phyloP scores from a whole-genome alignment of 306 rosid species.

The Ormosia semicastrata region DNA sequence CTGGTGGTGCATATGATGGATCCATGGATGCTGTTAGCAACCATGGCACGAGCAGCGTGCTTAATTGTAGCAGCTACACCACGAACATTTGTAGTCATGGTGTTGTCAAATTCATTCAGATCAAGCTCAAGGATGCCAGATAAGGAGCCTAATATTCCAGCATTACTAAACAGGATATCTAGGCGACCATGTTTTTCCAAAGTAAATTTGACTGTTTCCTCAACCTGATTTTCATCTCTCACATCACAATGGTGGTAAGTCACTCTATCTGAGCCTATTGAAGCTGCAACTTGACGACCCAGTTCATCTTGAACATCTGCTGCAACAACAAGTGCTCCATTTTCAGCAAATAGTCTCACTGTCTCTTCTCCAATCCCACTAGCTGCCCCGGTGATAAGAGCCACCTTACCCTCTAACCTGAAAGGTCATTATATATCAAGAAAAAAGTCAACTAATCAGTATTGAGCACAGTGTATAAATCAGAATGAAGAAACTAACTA shows the following conservation, averaged over 20 bases:
- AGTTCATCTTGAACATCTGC: slow-evolving; percentile 83
- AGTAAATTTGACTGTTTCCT: slow-evolving; percentile 49
- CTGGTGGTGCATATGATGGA: slow-evolving; percentile 86
- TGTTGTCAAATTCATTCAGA: slow-evolving; percentile 55
- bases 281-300: slow-evolving; percentile 50
- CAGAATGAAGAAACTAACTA: neutral
- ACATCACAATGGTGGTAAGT: slow-evolving; percentile 81
- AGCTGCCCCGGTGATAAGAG: slow-evolving; percentile 77
- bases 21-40: slow-evolving; percentile 44
- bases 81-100: slow-evolving; percentile 64
- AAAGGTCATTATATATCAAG: neutral
- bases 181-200: slow-evolving; percentile 64
- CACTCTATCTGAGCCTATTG: slow-evolving; percentile 50
- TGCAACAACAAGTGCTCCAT: slow-evolving; percentile 71
- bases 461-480: neutral
- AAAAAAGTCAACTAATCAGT: neutral
- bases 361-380: slow-evolving; percentile 91
- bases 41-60: slow-evolving; percentile 77
- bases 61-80: slow-evolving; percentile 72
- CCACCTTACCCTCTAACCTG: slow-evolving; percentile 88
- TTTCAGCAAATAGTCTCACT: slow-evolving; percentile 50
- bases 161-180: slow-evolving; percentile 79
- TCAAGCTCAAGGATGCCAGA: slow-evolving; percentile 68
- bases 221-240: slow-evolving; percentile 68
- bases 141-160: slow-evolving; percentile 66